Percentiles rank a stretch among this genome's conserved stretches.
phyloP scores from a whole-genome alignment of 352 stramenopile genomes.

The Phytopythium chamaehyphon region DNA sequence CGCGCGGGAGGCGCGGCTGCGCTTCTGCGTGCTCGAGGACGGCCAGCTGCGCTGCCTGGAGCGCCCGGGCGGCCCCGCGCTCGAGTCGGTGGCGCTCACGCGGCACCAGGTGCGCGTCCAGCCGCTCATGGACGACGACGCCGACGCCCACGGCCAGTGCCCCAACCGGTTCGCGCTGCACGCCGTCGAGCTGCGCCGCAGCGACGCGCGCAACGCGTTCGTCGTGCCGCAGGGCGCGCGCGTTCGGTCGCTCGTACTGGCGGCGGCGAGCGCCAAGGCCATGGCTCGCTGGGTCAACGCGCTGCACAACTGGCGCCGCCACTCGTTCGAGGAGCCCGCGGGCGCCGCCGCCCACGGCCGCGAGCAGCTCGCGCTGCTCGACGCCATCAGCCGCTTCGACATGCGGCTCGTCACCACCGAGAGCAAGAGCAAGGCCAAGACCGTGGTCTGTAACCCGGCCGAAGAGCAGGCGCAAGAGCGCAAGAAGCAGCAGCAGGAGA shows the following conservation, averaged over 20 bases:
- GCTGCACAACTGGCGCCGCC: slow-evolving; percentile 69
- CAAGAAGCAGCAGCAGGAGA: slow-evolving; percentile 13
- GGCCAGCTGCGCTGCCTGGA: slow-evolving; percentile 54
- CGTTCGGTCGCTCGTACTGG: slow-evolving; percentile 43
- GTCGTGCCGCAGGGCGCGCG: slow-evolving; percentile 18
- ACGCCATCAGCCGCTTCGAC: slow-evolving; percentile 39
- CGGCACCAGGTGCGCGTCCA: slow-evolving; percentile 59
- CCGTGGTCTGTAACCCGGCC: slow-evolving; percentile 11
- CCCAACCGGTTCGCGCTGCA: slow-evolving; percentile 67
- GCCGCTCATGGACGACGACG: slow-evolving; percentile 31
- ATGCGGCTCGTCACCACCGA: slow-evolving; percentile 26
- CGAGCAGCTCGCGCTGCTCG: slow-evolving; percentile 10
- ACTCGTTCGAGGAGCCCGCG: slow-evolving; percentile 55
- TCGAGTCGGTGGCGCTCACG: slow-evolving; percentile 51
- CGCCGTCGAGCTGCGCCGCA: slow-evolving; percentile 42
- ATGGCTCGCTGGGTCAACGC: slow-evolving; percentile 68
- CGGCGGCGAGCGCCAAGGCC: slow-evolving; percentile 38
- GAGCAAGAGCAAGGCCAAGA: slow-evolving; percentile 7
- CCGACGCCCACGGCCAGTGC: slow-evolving; percentile 33
- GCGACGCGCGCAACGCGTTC: slow-evolving; percentile 43
- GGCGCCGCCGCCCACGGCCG: slow-evolving; percentile 9
- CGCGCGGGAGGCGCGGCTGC: slow-evolving; percentile 35
- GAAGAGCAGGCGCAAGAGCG: slow-evolving; percentile 5
- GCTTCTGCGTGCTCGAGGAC: slow-evolving; percentile 68
- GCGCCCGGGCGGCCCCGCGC: slow-evolving; percentile 24